Evolutionary conservation across 768 basidiomycete genomes (phyloP).

Genomic region (Lepiota venenata): DNA sequence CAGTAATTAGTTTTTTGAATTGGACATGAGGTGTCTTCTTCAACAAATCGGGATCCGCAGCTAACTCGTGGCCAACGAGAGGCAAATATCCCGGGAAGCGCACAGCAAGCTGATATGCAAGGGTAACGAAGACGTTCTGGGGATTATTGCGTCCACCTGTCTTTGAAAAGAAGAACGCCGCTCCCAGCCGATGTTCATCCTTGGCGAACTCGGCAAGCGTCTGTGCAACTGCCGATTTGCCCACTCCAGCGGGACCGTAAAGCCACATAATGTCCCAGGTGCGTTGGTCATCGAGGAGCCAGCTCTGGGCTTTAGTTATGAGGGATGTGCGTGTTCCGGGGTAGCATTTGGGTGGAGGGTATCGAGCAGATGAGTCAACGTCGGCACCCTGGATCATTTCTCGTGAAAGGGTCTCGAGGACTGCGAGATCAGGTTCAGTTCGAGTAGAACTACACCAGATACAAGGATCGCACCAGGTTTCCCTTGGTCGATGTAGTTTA

Average conservation of each 20-base stretch:
- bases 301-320: not conserved
- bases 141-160: not conserved
- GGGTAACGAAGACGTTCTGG: not conserved
- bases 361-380: not conserved
- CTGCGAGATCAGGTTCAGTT: no score
- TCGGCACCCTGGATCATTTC: not conserved
- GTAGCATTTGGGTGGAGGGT: not conserved
- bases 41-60: not conserved
- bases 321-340: not conserved
- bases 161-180: conserved; percentile 5
- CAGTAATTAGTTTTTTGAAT: not conserved
- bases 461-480: no score
- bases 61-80: not conserved
- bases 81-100: not conserved
- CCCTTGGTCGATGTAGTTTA: no score
- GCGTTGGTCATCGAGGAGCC: not conserved
- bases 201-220: not conserved
- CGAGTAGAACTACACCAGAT: no score
- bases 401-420: no score
- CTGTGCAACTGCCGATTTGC: conserved; percentile 5
- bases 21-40: not conserved
- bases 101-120: conserved; percentile 1
- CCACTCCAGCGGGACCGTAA: conserved; percentile 1
- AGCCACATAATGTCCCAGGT: conserved; percentile 3
- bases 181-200: not conserved